Conservation (phyloP, 2,329 filamentous ascomycete species). For the Dryadomyces quercivorus region DNA sequence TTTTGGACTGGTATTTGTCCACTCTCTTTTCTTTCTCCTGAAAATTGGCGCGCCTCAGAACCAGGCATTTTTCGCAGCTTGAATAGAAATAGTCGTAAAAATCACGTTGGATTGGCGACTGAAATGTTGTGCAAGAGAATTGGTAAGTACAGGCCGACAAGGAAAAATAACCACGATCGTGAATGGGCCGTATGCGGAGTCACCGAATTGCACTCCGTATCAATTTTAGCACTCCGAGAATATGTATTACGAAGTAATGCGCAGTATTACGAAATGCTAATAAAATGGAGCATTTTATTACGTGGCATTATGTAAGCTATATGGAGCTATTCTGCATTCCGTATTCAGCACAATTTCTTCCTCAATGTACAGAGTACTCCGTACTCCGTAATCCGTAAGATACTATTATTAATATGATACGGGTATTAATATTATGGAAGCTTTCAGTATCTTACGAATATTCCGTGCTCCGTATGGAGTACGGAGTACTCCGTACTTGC, state of each 20-base stretch:
- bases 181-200: too few relatives aligned
- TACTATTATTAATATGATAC: neutral
- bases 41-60: neutral
- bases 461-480: too few relatives aligned
- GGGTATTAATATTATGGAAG: neutral
- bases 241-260: neutral
- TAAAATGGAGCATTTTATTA: too few relatives aligned
- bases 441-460: too few relatives aligned
- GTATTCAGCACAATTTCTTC: neutral
- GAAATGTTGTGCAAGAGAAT: neutral
- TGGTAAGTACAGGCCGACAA: neutral
- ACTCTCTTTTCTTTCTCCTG: neutral
- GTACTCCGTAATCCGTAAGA: neutral
- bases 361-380: neutral
- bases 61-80: slow-evolving; percentile 50
- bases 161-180: too few relatives aligned
- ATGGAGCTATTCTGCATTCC: too few relatives aligned
- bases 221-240: neutral
- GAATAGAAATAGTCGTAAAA: slow-evolving; percentile 87
- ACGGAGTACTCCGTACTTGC: too few relatives aligned
- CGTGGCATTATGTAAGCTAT: too few relatives aligned
- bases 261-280: neutral
- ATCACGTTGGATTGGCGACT: neutral
- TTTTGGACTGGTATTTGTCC: neutral
- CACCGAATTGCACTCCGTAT: neutral